Base-by-base conservation (phyloP, 2,329 filamentous ascomycete species). In the Cryphonectria naterciae region DNA sequence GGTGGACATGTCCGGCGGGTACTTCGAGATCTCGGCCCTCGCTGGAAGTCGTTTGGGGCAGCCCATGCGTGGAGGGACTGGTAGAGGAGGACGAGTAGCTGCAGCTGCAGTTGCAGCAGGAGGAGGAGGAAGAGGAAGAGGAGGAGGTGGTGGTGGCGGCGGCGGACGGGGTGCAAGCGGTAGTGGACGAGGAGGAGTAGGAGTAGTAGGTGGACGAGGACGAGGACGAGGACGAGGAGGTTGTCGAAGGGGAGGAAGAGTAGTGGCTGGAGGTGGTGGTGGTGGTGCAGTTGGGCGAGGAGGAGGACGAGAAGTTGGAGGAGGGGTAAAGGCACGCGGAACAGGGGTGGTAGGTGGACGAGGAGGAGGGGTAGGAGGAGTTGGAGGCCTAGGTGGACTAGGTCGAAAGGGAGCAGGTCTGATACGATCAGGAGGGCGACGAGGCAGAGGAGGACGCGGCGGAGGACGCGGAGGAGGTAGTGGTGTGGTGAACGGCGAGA, bases 1-100 rank as follows among this genome's bases (percentile, higher is more conserved):
- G 1, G n/a, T 67, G 32, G 71, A 72, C 63, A n/a, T 68, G 5
- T 46, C 32, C 1, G 66, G 66, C 25, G 71, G 58, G 28, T 67
- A 67, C 56, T 71, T 72, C 49, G 71, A 73, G 19, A 5, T 35
- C 2, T 32, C 65, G 25, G 6, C 22, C 37, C 7, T 10, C 25
- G 25, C 11, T 13, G 13, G 46, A 8, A 10, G 49, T 17, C 19
- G 52, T 5, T 15, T 61, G 25, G 43, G 39, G 39, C 41, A 17
- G 46, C 7, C 19, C 6, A 49, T 17, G 46, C 22, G 46, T 7
- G 22, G 19, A 49, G 22, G 7, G 6, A 4, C 17, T 22, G n/a
- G 46, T 6, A 7, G 39, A 32, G 56, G 28, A 49, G 56, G 37
- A 41, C 67, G 56, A 37, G 1, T 37, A 39, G 32, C 32, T 32